phyloP scores from a whole-genome alignment of 2,329 filamentous ascomycete species.

The Cladosporium sphaerospermum region DNA sequence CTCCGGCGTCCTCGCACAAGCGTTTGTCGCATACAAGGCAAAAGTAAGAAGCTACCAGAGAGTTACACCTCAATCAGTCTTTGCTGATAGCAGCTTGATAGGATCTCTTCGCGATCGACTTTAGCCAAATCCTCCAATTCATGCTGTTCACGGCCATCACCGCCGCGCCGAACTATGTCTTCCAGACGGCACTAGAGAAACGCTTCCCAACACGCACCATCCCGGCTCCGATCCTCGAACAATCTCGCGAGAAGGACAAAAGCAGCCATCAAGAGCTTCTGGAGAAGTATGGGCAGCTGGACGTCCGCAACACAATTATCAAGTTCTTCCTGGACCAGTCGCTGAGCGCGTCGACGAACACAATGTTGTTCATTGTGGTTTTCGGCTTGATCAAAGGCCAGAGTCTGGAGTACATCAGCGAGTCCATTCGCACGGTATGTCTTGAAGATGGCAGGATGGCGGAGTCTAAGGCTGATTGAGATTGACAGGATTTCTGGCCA shows the following conservation, averaged over 20 bases:
- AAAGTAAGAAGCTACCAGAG: neutral
- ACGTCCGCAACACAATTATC: slow-evolving; percentile 56
- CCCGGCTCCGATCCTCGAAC: neutral
- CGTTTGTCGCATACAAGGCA: slow-evolving; percentile 2
- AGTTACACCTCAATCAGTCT: no score
- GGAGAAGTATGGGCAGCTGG: slow-evolving; percentile 29
- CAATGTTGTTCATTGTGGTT: slow-evolving; percentile 55
- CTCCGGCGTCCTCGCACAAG: slow-evolving; percentile 1
- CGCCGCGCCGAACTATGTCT: slow-evolving; percentile 4
- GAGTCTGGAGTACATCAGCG: neutral
- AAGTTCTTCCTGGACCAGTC: slow-evolving; percentile 68
- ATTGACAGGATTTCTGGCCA: slow-evolving; percentile 30
- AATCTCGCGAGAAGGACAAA: neutral
- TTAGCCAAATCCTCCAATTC: slow-evolving; percentile 3
- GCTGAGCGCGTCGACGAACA: slow-evolving; percentile 59
- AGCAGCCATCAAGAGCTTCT: neutral
- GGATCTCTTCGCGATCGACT: slow-evolving; percentile 3
- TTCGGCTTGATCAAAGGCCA: slow-evolving; percentile 50
- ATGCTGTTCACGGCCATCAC: slow-evolving; percentile 7
- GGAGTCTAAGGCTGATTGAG: neutral
- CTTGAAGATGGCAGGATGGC: neutral
- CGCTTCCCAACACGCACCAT: slow-evolving; percentile 2
- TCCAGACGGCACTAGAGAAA: neutral
- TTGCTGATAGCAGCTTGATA: neutral
- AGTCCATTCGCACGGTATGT: no score